Evolutionary conservation across 495 filamentous ascomycete genomes (phyloP).

Genomic region (Lepidopterella palustris): DNA sequence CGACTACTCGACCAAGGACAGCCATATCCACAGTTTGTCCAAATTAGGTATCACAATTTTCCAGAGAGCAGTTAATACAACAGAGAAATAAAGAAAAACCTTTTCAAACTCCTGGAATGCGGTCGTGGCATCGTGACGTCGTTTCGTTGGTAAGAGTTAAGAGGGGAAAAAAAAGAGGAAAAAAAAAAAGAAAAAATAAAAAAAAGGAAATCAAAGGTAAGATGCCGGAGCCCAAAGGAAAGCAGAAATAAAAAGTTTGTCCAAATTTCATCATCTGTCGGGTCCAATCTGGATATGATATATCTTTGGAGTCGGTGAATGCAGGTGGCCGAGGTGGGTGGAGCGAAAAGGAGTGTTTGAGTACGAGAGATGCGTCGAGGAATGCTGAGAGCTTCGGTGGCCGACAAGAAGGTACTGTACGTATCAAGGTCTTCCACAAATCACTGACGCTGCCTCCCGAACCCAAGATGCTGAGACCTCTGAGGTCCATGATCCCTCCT

Average conservation of each 20-base stretch:
- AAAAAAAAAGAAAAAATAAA: background rate
- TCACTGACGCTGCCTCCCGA: background rate
- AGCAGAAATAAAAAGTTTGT: background rate
- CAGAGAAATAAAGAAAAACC: background rate
- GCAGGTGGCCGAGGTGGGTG: too few relatives aligned
- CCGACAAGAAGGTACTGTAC: background rate
- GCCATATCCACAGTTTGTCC: background rate
- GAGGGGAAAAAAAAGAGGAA: too few relatives aligned
- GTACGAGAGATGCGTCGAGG: too few relatives aligned
- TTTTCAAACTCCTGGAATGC: background rate
- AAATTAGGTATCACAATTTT: background rate
- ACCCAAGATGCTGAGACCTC: background rate
- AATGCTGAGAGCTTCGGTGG: too few relatives aligned
- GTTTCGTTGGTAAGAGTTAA: too few relatives aligned
- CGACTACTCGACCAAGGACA: background rate
- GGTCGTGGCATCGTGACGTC: background rate
- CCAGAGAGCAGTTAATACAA: background rate
- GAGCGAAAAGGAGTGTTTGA: too few relatives aligned
- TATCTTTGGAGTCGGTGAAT: too few relatives aligned
- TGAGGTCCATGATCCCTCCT: background rate
- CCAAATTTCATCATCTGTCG: background rate
- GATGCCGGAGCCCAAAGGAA: too few relatives aligned
- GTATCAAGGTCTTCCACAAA: background rate
- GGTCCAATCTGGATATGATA: too few relatives aligned
- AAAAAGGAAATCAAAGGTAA: background rate